Percentiles rank a stretch among this genome's conserved stretches.
These are phyloP conservation scores for Elasticomyces elasticus DNA, from an alignment of 495 filamentous ascomycete genomes.

Conservation along the genomic window DNA sequence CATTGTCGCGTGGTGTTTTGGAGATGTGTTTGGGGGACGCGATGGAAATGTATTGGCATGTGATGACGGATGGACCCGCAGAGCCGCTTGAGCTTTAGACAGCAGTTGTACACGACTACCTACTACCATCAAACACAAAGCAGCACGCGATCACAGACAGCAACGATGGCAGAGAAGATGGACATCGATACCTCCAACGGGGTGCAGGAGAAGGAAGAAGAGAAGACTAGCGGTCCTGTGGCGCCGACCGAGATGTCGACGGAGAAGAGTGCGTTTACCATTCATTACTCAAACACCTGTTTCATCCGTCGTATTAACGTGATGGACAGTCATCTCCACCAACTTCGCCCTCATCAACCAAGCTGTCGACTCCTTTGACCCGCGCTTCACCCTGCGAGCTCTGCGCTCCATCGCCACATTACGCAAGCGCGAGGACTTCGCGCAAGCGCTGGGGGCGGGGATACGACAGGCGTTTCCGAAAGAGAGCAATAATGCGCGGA, in stretches of 20 bases:
- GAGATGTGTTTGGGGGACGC: not conserved
- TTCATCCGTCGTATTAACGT: not conserved
- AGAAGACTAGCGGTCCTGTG: constrained; percentile 12
- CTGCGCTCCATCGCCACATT: constrained; percentile 90
- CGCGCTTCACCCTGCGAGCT: constrained; percentile 85
- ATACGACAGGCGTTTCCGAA: constrained; percentile 18
- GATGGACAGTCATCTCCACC: constrained; percentile 73
- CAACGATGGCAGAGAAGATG: constrained; percentile 34
- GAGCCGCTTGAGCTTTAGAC: not conserved
- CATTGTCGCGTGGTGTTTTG: too few species aligned
- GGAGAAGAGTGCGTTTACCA: constrained; percentile 14
- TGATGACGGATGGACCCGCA: not conserved
- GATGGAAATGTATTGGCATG: constrained; percentile 2
- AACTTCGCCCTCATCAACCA: constrained; percentile 86
- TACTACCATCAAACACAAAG: not conserved
- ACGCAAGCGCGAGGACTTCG: constrained; percentile 61
- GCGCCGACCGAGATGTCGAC: constrained; percentile 14
- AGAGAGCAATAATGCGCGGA: constrained; percentile 11
- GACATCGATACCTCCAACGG: constrained; percentile 27
- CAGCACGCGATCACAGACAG: not conserved
- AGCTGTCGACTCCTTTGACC: constrained; percentile 86
- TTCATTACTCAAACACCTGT: constrained; percentile 3
- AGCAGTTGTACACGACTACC: not conserved
- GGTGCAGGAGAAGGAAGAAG: constrained; percentile 16
- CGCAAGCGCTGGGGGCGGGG: constrained; percentile 9